Evolutionary conservation across 306 rosid genomes (phyloP), one percentile per base, ranked within the genome.

Genomic region (Begonia masoniana): DNA sequence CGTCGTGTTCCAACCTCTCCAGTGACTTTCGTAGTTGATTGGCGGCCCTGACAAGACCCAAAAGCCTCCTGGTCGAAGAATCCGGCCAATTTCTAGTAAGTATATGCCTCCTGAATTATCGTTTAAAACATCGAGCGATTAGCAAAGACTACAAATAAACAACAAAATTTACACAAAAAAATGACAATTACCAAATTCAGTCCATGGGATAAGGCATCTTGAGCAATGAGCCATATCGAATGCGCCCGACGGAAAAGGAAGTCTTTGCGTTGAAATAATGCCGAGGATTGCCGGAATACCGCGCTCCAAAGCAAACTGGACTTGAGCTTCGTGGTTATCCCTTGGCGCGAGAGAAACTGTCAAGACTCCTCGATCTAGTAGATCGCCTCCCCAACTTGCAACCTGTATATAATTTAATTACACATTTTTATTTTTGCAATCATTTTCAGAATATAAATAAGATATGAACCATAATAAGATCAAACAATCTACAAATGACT

Each of bases 321-420:
- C 96, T 69, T 92, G 99, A 77, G 99, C 99, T 81, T 92, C 99
- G 70, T 92, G 99, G 78, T 92, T 92, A 74, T 92, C 99, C 81
- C 99, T 92, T 36, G 99, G 99, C 0, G 99, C 99, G 41, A 92
- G 88, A 68, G 99, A 92, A 60, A 92, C 47, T 1, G 99, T 83
- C 11, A 92, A 81, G 19, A 92, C 70, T 47, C 96, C 95, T 6
- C 96, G 84, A 60, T 92, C 99, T 63, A 92, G 72, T 78, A 92
- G 74, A 75, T 92, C 96, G 49, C 96, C 99, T 51, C 99, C 99
- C 99, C 99, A 92, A 65, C 96, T 92, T 71, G 99, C 99, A 79
- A 92, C 99, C 99, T 92, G 52, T 10, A 66, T 31, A 67, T 14
- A 52, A 16, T 54, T 49, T 49, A 71, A 66, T 51, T 19, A 35